These are phyloP conservation scores for Aphanomyces cochlioides DNA, from an alignment of 352 stramenopile species.

Conservation along the genomic window DNA sequence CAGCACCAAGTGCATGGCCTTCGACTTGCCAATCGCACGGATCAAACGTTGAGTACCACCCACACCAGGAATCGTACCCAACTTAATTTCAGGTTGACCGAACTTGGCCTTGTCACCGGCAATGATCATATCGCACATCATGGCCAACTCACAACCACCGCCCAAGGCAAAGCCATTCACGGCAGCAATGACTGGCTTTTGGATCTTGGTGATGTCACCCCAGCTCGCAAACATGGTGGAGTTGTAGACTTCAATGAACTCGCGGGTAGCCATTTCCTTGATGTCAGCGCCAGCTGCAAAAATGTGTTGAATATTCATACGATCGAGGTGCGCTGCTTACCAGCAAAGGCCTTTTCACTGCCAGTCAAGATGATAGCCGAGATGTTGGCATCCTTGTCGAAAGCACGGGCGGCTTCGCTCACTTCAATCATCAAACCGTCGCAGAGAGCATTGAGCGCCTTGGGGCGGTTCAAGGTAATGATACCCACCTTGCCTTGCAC, in stretches of 20 bases:
- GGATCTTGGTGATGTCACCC: slow-evolving; percentile 92
- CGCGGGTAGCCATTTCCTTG: slow-evolving; percentile 93
- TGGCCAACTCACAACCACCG: slow-evolving; percentile 97
- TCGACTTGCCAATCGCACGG: slow-evolving; percentile 96
- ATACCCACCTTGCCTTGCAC: slow-evolving; percentile 89
- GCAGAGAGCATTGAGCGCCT: slow-evolving; percentile 97
- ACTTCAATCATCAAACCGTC: slow-evolving; percentile 93
- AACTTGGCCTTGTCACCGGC: slow-evolving; percentile 96
- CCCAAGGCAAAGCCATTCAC: slow-evolving; percentile 98
- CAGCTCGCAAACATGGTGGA: slow-evolving; percentile 98
- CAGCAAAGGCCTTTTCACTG: slow-evolving; percentile 94
- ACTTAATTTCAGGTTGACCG: slow-evolving; percentile 97
- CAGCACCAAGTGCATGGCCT: slow-evolving; percentile 98
- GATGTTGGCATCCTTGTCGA: slow-evolving; percentile 91
- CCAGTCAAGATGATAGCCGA: slow-evolving; percentile 96
- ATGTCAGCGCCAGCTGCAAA: slow-evolving; percentile 90
- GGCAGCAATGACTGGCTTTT: slow-evolving; percentile 94
- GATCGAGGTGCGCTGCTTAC: slow-evolving; percentile 28
- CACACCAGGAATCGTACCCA: slow-evolving; percentile 96
- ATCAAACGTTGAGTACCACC: slow-evolving; percentile 97
- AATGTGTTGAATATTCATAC: slow-evolving; percentile 6
- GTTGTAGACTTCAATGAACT: slow-evolving; percentile 92
- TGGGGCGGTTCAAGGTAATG: slow-evolving; percentile 95
- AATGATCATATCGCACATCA: slow-evolving; percentile 99
- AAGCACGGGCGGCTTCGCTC: slow-evolving; percentile 88